Evolutionary conservation across 2,329 filamentous ascomycete genomes (phyloP).

Genomic region (Bipolaris cookei): DNA sequence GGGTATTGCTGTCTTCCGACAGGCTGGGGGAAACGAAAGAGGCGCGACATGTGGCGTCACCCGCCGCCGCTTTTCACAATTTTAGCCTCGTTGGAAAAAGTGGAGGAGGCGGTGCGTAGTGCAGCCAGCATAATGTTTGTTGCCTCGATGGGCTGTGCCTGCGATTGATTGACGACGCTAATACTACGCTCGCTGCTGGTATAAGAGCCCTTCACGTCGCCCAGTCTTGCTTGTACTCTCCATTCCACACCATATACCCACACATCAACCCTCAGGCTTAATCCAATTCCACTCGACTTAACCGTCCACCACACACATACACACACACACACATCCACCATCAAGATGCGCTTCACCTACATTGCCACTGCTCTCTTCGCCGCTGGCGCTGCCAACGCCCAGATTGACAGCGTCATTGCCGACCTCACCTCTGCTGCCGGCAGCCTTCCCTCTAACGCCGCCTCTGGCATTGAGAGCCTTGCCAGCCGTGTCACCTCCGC

Average conservation of each 20-base stretch:
- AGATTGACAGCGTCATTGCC: conserved; percentile 35
- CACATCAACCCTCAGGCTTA: conserved; percentile 12
- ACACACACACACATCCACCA: conserved; percentile 2
- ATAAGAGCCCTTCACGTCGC: conserved; percentile 26
- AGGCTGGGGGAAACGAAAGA: conserved; percentile 2
- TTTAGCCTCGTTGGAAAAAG: conserved; percentile 18
- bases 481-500: conserved; percentile 20
- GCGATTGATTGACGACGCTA: conserved; percentile 9
- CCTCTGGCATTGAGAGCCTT: conserved; percentile 19
- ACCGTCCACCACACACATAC: neutral
- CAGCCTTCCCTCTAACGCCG: conserved; percentile 17
- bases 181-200: conserved; percentile 18
- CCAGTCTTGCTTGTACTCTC: conserved; percentile 10
- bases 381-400: conserved; percentile 39
- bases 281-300: conserved; percentile 14
- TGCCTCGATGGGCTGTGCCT: conserved; percentile 18
- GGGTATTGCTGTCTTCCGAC: neutral
- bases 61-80: conserved; percentile 21
- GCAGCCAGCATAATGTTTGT: conserved; percentile 24
- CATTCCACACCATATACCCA: conserved; percentile 17
- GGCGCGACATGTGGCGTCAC: conserved; percentile 30
- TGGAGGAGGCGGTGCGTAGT: conserved; percentile 30
- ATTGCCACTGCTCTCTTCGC: conserved; percentile 37
- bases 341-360: conserved; percentile 47
- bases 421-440: conserved; percentile 20